Base-by-base conservation (phyloP, 75 land plant species). In the Pinus taeda region DNA sequence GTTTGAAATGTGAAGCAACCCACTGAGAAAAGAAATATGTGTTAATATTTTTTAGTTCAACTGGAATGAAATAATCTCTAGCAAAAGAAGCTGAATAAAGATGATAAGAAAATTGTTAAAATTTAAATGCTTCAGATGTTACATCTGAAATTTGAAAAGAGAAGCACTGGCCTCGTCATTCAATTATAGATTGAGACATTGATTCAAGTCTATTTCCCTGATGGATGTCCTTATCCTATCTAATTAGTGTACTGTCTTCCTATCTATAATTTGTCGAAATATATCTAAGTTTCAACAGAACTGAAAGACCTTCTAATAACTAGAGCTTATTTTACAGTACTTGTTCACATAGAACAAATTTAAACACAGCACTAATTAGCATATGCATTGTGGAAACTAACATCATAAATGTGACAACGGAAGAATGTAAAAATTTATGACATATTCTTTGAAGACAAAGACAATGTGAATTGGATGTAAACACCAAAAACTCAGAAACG, bases 1-100 rank as follows among this genome's bases (percentile, higher is more conserved):
- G 24, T 83, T 71, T 57, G 78, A 57, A 61, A 83, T 76, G 73
- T 83, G 83, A 37, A 83, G 57, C 74, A 83, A 80, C 53, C 83
- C 83, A 58, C 85, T 83, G 85, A 45, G 20, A 61, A 15, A 67
- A 70, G 11, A 73, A 79, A 61, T 59, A 17, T 13, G 42, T 57
- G 57, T 63, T 33, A 21, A 37, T 22, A 59, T 22, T 58, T 22
- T 15, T 26, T n/a, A 26, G 0, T 20, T 7, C 39, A 5, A 67
- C 20, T 6, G 18, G 45, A 67, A 67, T 2, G 24, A 22, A 39
- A 67, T 39, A 67, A n/a, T n/a, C 39, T 36, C 49, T 67, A 39
- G 3, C 39, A 15, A 17, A 39, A 67, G 67, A 63, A 63, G 14
- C 17, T 15, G 33, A 64, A 64, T 15, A 64, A 30, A 14, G 67